phyloP scores from a whole-genome alignment of 257 asterid species.

The Anisodus tanguticus region DNA sequence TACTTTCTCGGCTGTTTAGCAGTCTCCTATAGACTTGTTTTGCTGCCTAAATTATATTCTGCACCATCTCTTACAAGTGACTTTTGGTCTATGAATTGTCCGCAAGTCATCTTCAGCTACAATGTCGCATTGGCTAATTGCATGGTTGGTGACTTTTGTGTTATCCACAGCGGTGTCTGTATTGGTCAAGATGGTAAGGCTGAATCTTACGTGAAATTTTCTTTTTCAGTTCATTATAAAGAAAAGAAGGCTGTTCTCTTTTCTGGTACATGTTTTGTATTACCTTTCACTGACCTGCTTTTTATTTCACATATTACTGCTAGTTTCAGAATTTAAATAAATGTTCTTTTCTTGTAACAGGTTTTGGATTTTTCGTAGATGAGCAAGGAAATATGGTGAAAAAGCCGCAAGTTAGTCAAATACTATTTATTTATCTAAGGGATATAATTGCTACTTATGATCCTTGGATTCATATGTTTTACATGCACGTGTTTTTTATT shows the following conservation, averaged over 20 bases:
- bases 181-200: constrained; percentile 92
- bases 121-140: constrained; percentile 80
- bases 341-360: constrained; percentile 43
- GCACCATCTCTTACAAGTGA: not conserved
- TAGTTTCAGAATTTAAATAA: not conserved
- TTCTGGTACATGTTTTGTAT: not conserved
- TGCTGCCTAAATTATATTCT: not conserved
- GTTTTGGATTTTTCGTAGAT: constrained; percentile 80
- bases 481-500: not conserved
- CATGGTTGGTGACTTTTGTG: constrained; percentile 72
- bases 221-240: constrained; percentile 15
- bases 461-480: not conserved
- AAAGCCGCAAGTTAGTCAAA: constrained; percentile 83
- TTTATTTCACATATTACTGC: not conserved
- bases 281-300: not conserved
- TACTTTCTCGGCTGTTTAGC: not conserved
- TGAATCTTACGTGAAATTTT: constrained; percentile 10
- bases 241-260: not conserved
- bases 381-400: constrained; percentile 78
- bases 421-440: not conserved
- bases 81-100: constrained; percentile 3
- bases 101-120: constrained; percentile 52
- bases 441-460: constrained; percentile 16
- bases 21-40: not conserved
- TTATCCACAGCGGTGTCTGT: constrained; percentile 83